Evolutionary conservation across 169 alveolate genomes (phyloP).

Genomic region (Eimeria sp.): DNA sequence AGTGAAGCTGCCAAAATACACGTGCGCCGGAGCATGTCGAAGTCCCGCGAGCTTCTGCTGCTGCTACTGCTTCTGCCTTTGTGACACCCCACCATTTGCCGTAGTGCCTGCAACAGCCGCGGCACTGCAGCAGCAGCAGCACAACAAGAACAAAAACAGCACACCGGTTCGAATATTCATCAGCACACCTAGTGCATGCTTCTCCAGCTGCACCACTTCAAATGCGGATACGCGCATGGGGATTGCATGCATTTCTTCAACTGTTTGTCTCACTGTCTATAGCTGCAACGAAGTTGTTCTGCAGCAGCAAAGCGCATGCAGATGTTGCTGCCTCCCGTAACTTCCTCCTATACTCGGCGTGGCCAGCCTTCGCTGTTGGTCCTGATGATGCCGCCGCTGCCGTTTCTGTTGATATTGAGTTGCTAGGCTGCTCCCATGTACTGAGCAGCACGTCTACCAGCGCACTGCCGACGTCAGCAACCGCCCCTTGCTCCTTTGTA

Average conservation of each 20-base stretch:
- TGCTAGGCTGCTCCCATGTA: background rate
- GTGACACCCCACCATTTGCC: background rate
- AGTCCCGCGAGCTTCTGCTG: background rate
- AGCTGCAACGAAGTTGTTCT: background rate
- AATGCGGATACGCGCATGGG: no score
- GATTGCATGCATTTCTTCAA: no score
- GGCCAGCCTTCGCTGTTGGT: background rate
- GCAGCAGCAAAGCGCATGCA: constrained; percentile 59
- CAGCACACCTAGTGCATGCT: no score
- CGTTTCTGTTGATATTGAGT: background rate
- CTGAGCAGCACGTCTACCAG: background rate
- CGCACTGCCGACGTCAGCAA: constrained; percentile 1
- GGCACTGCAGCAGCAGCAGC: constrained; percentile 36
- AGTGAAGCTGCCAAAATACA: constrained; percentile 13
- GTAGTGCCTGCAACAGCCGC: constrained; percentile 1
- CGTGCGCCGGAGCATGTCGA: constrained; percentile 13
- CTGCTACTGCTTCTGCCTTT: background rate
- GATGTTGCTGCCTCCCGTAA: constrained; percentile 19
- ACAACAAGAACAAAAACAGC: background rate
- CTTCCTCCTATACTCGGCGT: constrained; percentile 1
- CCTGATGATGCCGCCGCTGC: constrained; percentile 28
- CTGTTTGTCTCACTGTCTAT: background rate
- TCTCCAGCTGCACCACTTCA: no score
- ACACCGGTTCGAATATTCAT: background rate
- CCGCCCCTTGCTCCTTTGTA: background rate